Conservation (phyloP, 495 filamentous ascomycete species). For the Aeminium ludgeri region DNA sequence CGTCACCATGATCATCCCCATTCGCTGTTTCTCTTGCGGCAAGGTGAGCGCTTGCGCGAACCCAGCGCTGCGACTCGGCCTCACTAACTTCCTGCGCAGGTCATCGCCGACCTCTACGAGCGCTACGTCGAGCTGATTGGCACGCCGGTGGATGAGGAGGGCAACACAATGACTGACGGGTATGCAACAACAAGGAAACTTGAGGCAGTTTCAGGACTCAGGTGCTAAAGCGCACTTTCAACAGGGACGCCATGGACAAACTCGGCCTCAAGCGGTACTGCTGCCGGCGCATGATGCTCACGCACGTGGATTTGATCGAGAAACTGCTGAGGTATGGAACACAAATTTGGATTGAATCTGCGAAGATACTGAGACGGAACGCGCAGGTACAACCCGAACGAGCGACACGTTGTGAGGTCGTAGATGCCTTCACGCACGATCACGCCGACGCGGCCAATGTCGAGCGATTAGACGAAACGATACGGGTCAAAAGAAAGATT, state of each 20-base stretch:
- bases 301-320: conserved; percentile 97
- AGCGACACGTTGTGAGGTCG: conserved; percentile 14
- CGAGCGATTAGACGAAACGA: not conserved
- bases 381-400: conserved; percentile 15
- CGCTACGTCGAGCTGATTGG: conserved; percentile 74
- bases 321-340: conserved; percentile 74
- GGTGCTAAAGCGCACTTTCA: not conserved
- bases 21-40: conserved; percentile 96
- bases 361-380: not conserved
- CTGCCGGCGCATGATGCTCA: conserved; percentile 98
- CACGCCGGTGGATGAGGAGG: conserved; percentile 24
- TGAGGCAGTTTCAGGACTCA: not conserved
- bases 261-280: conserved; percentile 90
- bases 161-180: conserved; percentile 50
- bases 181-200: conserved; percentile 24
- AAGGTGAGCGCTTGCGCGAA: conserved; percentile 44
- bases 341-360: too few relatives aligned
- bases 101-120: conserved; percentile 94
- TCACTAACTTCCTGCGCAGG: conserved; percentile 36
- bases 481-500: not conserved
- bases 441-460: not conserved
- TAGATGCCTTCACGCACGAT: not conserved
- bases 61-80: not conserved
- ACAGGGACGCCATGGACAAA: conserved; percentile 58
- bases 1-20: conserved; percentile 82